Conservation (phyloP, 352 stramenopile genomes). For the Pythium utonaiense region DNA sequence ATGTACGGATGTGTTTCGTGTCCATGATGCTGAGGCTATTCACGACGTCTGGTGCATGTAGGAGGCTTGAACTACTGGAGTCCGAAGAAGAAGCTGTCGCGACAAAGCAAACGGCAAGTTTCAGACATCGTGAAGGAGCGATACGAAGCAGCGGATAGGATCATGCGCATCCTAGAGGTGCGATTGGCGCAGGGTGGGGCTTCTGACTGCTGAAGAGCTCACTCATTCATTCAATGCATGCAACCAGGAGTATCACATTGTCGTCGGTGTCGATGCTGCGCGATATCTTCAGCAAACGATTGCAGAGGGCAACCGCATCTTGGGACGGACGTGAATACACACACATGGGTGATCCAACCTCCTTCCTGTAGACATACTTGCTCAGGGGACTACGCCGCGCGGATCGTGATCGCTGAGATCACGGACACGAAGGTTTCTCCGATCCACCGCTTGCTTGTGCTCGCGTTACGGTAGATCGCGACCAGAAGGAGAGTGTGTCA, state of each 20-base stretch:
- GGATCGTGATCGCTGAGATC: too few species aligned
- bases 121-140: conserved; percentile 47
- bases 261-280: conserved; percentile 20
- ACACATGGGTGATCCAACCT: too few species aligned
- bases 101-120: conserved; percentile 34
- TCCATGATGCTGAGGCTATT: too few species aligned
- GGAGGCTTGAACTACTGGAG: conserved; percentile 27
- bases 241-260: conserved; percentile 26
- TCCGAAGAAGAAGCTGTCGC: conserved; percentile 22
- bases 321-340: background rate
- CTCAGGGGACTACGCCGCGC: too few species aligned
- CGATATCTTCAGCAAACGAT: conserved; percentile 23
- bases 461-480: too few species aligned
- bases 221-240: background rate
- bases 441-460: too few species aligned
- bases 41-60: background rate
- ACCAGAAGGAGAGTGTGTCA: too few species aligned
- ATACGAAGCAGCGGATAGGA: conserved; percentile 61
- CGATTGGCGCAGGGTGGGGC: too few species aligned
- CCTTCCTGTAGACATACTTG: too few species aligned
- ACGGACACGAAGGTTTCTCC: too few species aligned
- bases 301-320: conserved; percentile 1
- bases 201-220: background rate
- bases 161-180: conserved; percentile 78
- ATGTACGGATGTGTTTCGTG: too few species aligned